phyloP scores from a whole-genome alignment of 2,329 filamentous ascomycete species.

The Aspergillus ochraceoroseus region DNA sequence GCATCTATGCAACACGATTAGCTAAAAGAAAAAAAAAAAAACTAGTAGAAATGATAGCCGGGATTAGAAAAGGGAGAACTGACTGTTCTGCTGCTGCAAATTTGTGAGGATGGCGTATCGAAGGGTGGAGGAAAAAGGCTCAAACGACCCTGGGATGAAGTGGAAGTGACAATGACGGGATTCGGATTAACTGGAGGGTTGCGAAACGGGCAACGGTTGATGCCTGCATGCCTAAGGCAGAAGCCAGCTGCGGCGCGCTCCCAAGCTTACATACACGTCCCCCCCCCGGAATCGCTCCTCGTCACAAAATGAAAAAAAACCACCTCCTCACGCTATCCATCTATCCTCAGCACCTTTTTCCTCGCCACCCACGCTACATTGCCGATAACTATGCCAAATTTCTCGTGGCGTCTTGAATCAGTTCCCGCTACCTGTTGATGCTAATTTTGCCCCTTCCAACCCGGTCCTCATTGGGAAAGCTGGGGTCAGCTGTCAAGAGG shows the following conservation, averaged over 20 bases:
- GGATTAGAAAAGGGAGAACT: slow-evolving; percentile 12
- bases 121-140: slow-evolving; percentile 21
- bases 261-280: slow-evolving; percentile 31
- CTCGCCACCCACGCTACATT: slow-evolving; percentile 38
- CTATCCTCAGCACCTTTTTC: slow-evolving; percentile 29
- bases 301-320: slow-evolving; percentile 42
- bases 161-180: slow-evolving; percentile 19
- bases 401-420: slow-evolving; percentile 31
- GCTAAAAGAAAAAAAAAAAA: slow-evolving; percentile 18
- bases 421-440: slow-evolving; percentile 40
- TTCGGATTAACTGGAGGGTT: slow-evolving; percentile 31
- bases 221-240: too few relatives aligned
- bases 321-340: slow-evolving; percentile 38
- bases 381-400: slow-evolving; percentile 46
- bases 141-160: slow-evolving; percentile 23
- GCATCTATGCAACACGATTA: slow-evolving; percentile 37
- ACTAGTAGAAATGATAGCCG: background rate
- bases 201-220: too few relatives aligned
- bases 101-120: slow-evolving; percentile 15
- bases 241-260: slow-evolving; percentile 25
- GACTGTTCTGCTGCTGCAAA: slow-evolving; percentile 27
- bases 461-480: slow-evolving; percentile 43
- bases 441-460: slow-evolving; percentile 33
- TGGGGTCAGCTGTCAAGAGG: slow-evolving; percentile 41
- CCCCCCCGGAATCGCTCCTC: slow-evolving; percentile 21